A percentile compares a stretch with the other conserved stretches of the same genome.
phyloP scores from a whole-genome alignment of 2,329 filamentous ascomycete species.

The Cladophialophora chaetospira region DNA sequence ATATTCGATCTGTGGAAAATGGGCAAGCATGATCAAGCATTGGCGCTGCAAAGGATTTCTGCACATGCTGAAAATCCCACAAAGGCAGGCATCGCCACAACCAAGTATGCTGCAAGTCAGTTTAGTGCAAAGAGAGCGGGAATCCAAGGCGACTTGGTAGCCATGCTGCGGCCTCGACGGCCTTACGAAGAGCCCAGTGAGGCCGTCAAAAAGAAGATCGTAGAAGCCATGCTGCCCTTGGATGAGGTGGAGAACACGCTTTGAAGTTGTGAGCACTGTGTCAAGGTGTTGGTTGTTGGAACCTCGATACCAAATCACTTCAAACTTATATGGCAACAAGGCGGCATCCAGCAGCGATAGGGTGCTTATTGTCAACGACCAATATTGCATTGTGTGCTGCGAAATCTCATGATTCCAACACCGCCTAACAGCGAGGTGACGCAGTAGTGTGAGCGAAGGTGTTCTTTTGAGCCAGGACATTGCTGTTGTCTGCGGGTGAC shows the following conservation, averaged over 20 bases:
- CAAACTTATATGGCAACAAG: too few species aligned
- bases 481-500: too few species aligned
- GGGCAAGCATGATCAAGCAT: conserved; percentile 74
- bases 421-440: too few species aligned
- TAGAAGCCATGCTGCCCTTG: conserved; percentile 37
- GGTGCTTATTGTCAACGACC: too few species aligned
- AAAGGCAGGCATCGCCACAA: conserved; percentile 52
- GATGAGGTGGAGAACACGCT: conserved; percentile 23
- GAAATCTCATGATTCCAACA: too few species aligned
- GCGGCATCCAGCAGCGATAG: too few species aligned
- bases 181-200: conserved; percentile 59
- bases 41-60: conserved; percentile 74
- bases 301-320: too few species aligned
- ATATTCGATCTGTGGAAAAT: conserved; percentile 75
- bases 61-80: conserved; percentile 58
- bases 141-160: conserved; percentile 58
- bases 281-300: too few species aligned
- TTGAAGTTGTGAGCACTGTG: too few species aligned
- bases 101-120: conserved; percentile 51
- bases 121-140: conserved; percentile 46
- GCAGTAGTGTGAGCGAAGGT: too few species aligned
- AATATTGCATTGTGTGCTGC: too few species aligned
- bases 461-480: too few species aligned
- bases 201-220: conserved; percentile 47
- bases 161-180: conserved; percentile 57